A percentile compares a stretch with the other conserved stretches of the same genome.
Conservation (phyloP, 2,329 filamentous ascomycete species). For the Neonectria punicea region DNA sequence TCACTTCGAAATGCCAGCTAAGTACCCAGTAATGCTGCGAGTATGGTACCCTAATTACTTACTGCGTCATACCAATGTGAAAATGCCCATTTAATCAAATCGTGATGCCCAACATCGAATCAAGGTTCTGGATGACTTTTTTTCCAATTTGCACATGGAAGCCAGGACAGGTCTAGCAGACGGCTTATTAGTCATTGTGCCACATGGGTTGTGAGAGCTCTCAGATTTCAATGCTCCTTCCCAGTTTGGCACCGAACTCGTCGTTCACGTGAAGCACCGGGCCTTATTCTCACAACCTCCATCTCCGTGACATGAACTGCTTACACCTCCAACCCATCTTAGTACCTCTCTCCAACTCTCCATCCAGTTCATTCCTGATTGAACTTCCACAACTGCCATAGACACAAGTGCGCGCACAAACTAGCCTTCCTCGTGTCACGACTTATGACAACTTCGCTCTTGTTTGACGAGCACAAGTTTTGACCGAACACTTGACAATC, state of each 20-base stretch:
- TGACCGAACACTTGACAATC: conserved; percentile 1
- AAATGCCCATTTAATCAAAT: not conserved
- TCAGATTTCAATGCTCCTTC: not conserved
- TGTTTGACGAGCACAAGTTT: not conserved
- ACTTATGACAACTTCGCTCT: not conserved
- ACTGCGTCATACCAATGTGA: not conserved
- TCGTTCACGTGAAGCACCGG: not conserved
- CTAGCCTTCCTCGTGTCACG: conserved; percentile 4
- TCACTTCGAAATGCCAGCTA: not conserved
- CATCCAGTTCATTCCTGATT: not conserved
- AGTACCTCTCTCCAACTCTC: not conserved
- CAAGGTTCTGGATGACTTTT: not conserved
- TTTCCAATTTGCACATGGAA: not conserved
- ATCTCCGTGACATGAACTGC: not conserved
- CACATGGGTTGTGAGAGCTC: not conserved
- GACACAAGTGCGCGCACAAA: conserved; percentile 6
- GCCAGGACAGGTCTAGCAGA: not conserved
- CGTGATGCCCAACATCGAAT: not conserved
- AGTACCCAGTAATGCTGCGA: not conserved
- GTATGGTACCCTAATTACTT: not conserved
- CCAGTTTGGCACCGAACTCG: not conserved
- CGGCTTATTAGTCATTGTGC: not conserved
- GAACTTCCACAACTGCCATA: conserved; percentile 1
- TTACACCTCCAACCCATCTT: not conserved
- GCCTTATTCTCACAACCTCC: not conserved